Evolutionary conservation across 805 yeast genomes (phyloP), one percentile per base, ranked within the genome.

Genomic region (Candida awuae): DNA sequence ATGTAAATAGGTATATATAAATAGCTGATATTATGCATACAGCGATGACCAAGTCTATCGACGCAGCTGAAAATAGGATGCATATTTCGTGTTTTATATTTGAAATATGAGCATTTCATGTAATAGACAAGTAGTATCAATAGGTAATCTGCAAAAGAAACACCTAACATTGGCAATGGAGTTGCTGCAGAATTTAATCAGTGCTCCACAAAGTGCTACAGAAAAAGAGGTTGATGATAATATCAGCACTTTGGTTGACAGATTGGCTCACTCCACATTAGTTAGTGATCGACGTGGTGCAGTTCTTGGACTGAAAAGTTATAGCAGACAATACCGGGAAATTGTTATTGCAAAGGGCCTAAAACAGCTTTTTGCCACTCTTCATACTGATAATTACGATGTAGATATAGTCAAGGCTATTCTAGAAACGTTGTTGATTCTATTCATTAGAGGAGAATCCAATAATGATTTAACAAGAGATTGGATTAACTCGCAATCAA

Each of bases 201-300:
- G 52, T 48, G 50, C 64, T 44, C 58, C 39, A n/a, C 39, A 39
- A 15, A 50, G 51, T 43, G 56, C 60, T 20, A 50, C 61, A 13
- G 59, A 55, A 38, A 52, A 56, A 64, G 70, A 56, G 65, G 60
- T 67, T 54, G 85, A 80, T 50, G 94, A 84, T 53, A 82, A 95
- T 12, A 90, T 92, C 43, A 77, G 90, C 6, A 85, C 92, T 5
- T 67, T 92, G 32, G 84, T 95, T 49, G 95, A 94, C 55, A 68
- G 97, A 30, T 71, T 90, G 39, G 75, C 78, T 32, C 86, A 92
- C 61, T 80, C 97, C 4, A 80, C 82, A 0, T 61, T 84, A 45
- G 69, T 92, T 3, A 77, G 83, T 21, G 98, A 92, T 61, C 69
- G 97, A 45, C 66, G 95, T 38, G 90, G 96, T 2, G 97, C 97